Evolutionary conservation across 495 filamentous ascomycete species (phyloP).

Genomic region (Neurospora cerealis): DNA sequence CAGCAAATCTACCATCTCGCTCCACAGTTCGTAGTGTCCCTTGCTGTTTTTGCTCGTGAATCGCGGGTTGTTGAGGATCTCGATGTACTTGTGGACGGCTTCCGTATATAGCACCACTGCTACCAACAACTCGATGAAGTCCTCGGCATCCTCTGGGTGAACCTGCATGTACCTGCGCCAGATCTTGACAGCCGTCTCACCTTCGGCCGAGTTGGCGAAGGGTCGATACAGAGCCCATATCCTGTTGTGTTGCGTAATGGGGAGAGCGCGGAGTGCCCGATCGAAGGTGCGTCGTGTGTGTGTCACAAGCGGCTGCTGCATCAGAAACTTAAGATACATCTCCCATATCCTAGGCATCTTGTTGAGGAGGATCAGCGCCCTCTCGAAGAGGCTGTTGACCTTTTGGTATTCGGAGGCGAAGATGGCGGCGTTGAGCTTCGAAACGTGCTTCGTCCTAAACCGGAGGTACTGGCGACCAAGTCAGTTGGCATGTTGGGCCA

Average conservation of each 20-base stretch:
- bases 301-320: slow-evolving; percentile 87
- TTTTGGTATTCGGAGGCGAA: slow-evolving; percentile 78
- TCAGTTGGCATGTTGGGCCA: not conserved
- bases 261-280: slow-evolving; percentile 85
- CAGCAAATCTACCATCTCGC: slow-evolving; percentile 94
- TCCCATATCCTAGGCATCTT: slow-evolving; percentile 99
- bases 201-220: slow-evolving; percentile 89
- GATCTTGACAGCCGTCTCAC: slow-evolving; percentile 82
- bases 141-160: slow-evolving; percentile 90
- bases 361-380: slow-evolving; percentile 87
- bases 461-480: slow-evolving; percentile 59
- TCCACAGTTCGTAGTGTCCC: slow-evolving; percentile 94
- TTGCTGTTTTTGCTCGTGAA: slow-evolving; percentile 91
- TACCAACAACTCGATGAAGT: slow-evolving; percentile 81
- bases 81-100: slow-evolving; percentile 87
- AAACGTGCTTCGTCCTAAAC: slow-evolving; percentile 73
- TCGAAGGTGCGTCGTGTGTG: slow-evolving; percentile 87
- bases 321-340: slow-evolving; percentile 88
- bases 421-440: slow-evolving; percentile 72
- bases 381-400: slow-evolving; percentile 92
- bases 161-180: slow-evolving; percentile 98
- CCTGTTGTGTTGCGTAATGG: slow-evolving; percentile 92
- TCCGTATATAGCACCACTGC: slow-evolving; percentile 81
- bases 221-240: slow-evolving; percentile 90
- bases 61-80: slow-evolving; percentile 82